Conservation (phyloP, 2,329 filamentous ascomycete genomes). For the Pochonia chlamydosporia region DNA sequence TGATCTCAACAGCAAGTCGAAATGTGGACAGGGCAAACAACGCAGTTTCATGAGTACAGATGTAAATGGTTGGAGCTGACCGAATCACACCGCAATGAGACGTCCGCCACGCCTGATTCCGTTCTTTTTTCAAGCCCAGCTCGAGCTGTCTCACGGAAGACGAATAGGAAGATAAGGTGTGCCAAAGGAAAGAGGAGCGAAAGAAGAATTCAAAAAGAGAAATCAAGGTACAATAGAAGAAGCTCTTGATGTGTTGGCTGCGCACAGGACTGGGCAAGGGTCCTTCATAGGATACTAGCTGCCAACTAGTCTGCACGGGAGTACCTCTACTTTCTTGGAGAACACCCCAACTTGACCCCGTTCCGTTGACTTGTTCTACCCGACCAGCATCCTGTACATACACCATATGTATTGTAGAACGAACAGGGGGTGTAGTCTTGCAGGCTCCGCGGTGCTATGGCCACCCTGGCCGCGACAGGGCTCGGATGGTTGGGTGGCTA, state of each 20-base stretch:
- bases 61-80: constrained; percentile 7
- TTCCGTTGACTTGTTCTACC: neutral
- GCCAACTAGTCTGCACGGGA: neutral
- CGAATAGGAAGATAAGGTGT: neutral
- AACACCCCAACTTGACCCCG: neutral
- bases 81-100: constrained; percentile 6
- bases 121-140: constrained; percentile 4
- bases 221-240: neutral
- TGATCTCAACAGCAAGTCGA: constrained; percentile 1
- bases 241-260: constrained; percentile 1
- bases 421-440: constrained; percentile 14
- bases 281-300: neutral
- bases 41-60: constrained; percentile 4
- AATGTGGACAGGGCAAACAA: constrained; percentile 4
- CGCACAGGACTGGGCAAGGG: neutral
- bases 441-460: constrained; percentile 14
- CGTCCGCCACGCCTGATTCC: constrained; percentile 2
- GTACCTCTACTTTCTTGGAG: neutral
- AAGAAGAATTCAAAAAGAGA: constrained; percentile 2
- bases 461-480: constrained; percentile 13
- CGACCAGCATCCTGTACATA: constrained; percentile 3
- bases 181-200: neutral
- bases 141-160: constrained; percentile 4
- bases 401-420: too few species aligned
- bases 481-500: constrained; percentile 13